These are phyloP conservation scores for Phytophthora boehmeriae DNA, from an alignment of 352 stramenopile species.

Conservation along the genomic window DNA sequence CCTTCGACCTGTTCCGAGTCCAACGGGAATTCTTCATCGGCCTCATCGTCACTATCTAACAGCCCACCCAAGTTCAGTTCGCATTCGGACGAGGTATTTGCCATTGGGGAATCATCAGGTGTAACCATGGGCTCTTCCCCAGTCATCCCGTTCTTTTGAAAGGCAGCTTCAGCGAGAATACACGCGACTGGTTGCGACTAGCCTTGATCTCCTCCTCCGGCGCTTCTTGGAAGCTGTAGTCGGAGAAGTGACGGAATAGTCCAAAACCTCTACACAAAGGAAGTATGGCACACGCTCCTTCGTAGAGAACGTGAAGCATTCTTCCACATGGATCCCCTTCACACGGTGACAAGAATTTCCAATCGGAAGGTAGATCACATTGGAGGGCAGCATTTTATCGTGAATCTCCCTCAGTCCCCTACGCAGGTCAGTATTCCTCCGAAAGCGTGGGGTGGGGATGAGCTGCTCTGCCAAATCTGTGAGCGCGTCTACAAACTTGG, in stretches of 20 bases:
- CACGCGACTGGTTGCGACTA: slow-evolving; percentile 33
- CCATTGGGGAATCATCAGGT: slow-evolving; percentile 29
- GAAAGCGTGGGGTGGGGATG: slow-evolving; percentile 47
- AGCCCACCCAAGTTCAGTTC: slow-evolving; percentile 24
- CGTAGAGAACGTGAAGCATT: slow-evolving; percentile 86
- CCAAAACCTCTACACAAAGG: slow-evolving; percentile 80
- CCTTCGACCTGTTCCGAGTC: background rate
- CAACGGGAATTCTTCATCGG: too few relatives aligned
- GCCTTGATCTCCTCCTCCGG: slow-evolving; percentile 30
- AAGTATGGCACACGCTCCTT: slow-evolving; percentile 88
- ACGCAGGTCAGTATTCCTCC: slow-evolving; percentile 58
- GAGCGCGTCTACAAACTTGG: slow-evolving; percentile 68
- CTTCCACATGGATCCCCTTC: slow-evolving; percentile 70
- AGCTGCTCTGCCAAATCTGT: slow-evolving; percentile 72
- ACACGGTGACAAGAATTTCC: slow-evolving; percentile 80
- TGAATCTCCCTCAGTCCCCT: slow-evolving; percentile 55
- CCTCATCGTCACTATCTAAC: slow-evolving; percentile 2
- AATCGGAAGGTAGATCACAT: slow-evolving; percentile 82
- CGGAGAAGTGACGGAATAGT: slow-evolving; percentile 50
- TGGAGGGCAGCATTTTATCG: slow-evolving; percentile 60
- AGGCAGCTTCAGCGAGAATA: slow-evolving; percentile 56
- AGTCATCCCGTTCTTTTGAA: slow-evolving; percentile 45
- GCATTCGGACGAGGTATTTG: slow-evolving; percentile 29
- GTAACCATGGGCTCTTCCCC: slow-evolving; percentile 10
- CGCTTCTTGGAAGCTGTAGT: slow-evolving; percentile 27